phyloP scores from a whole-genome alignment of 1,139 yeast species.

The Petasospora rhodanensis region DNA sequence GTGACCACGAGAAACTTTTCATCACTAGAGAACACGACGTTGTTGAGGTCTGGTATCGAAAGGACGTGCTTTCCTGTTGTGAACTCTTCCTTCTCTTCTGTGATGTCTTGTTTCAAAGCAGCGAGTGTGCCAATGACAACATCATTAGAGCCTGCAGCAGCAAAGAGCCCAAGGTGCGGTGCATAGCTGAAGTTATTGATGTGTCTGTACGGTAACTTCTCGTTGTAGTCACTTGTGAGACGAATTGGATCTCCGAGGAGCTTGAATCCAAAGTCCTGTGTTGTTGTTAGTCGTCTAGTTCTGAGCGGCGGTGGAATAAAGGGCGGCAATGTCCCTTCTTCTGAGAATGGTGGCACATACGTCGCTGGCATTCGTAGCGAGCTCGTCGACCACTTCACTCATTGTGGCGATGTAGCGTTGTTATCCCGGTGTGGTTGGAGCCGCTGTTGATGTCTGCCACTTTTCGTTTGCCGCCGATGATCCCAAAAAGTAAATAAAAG shows the following conservation, averaged over 20 bases:
- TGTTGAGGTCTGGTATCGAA: slow-evolving; percentile 10
- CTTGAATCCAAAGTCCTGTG: slow-evolving; percentile 36
- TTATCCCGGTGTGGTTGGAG: no score
- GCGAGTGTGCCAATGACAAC: slow-evolving; percentile 28
- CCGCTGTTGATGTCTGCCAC: no score
- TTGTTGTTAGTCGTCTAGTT: slow-evolving; percentile 20
- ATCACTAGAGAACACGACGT: slow-evolving; percentile 19
- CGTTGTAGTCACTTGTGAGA: slow-evolving; percentile 29
- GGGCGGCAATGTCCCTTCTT: neutral
- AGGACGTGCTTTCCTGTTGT: slow-evolving; percentile 9
- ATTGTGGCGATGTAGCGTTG: no score
- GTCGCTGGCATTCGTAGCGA: slow-evolving; percentile 16
- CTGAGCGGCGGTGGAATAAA: neutral
- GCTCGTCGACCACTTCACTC: slow-evolving; percentile 19
- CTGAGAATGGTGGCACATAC: slow-evolving; percentile 12
- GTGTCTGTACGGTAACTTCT: slow-evolving; percentile 27
- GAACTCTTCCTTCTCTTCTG: slow-evolving; percentile 6
- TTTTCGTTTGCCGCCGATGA: no score
- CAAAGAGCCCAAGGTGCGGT: slow-evolving; percentile 23
- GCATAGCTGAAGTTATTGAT: slow-evolving; percentile 23
- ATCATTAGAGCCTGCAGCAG: slow-evolving; percentile 28
- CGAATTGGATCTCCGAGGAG: slow-evolving; percentile 28
- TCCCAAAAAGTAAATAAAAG: no score
- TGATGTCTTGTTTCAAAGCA: slow-evolving; percentile 23
- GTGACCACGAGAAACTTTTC: slow-evolving; percentile 16